A percentile compares a stretch with the other conserved stretches of the same genome.
Conservation (phyloP, 139 green algal genomes). For the Dunaliella sp. region DNA sequence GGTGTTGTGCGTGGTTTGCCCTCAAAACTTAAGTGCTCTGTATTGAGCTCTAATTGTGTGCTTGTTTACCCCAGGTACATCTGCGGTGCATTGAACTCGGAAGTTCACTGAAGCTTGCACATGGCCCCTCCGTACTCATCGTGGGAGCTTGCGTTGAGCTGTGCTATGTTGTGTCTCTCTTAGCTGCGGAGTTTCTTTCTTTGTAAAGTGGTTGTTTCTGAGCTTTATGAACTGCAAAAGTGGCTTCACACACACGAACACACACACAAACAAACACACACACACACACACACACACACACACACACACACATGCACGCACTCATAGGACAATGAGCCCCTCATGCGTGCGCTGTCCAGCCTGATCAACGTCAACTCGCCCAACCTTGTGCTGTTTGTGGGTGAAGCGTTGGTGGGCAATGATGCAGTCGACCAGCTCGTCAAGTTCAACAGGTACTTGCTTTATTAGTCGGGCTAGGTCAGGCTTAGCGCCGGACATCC, state of each 20-base stretch:
- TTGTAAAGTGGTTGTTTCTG: background rate
- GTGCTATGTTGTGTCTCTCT: no score
- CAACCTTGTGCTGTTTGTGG: constrained; percentile 97
- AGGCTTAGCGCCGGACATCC: no score
- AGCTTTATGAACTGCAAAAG: no score
- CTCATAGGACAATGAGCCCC: constrained; percentile 99
- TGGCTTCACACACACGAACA: no score
- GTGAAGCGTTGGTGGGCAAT: constrained; percentile 98
- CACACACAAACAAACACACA: no score
- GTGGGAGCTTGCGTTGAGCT: no score
- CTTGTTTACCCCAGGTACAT: background rate
- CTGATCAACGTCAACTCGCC: constrained; percentile 93
- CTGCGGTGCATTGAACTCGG: background rate
- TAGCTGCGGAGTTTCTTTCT: no score
- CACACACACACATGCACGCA: constrained; percentile 4
- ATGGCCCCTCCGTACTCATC: no score
- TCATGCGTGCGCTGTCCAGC: constrained; percentile 95
- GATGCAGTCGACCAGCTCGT: constrained; percentile 98
- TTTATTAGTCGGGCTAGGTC: no score
- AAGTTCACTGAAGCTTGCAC: no score
- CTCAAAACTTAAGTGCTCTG: no score
- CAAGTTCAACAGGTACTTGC: constrained; percentile 89
- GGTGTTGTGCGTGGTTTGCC: no score
- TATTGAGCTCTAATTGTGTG: background rate
- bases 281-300: background rate